Evolutionary conservation across 2,329 filamentous ascomycete genomes (phyloP), one percentile per base, ranked within the genome.

Genomic region (Lachnellula hyalina): DNA sequence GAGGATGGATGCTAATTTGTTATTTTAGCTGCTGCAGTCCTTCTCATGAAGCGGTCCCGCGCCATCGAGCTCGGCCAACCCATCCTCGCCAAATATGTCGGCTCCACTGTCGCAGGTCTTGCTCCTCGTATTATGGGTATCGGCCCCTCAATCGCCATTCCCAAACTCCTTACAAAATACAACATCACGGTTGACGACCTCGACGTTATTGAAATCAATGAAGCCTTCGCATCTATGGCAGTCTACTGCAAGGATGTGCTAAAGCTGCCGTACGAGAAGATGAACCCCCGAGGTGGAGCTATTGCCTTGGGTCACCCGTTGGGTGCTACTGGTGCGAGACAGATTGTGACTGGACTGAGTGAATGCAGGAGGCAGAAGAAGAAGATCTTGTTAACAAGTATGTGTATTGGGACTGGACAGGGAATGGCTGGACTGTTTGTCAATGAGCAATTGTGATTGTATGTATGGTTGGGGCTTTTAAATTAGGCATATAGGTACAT

Each of bases 101-200:
- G 90, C 65, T 89, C 92, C 54, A 96, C 92, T 11, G 86, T 96
- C 42, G 89, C 92, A 40, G 94, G 94, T 65, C 83, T 97, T 5
- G 84, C 94, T 0, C 94, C 94, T 5, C 83, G 94, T 61, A 91
- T 99, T 75, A 99, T 99, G 94, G 94, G 93, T 61, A 96, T 97
- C 63, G 89, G 89, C 53, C 89, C 89, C 36, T 84, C 84, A 44
- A 73, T 87, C 36, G 84, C 83, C 56, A 86, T 87, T 60, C 84
- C 84, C 60, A 99, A 99, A 82, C 84, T 99, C 32, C 82, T 99
- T 46, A 74, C 74, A 68, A 86, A 94, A 75, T 85, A 87, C 80
- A 84, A 87, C 73, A 74, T 99, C 58, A 82, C 80, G 23, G 77
- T 96, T 52, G 82, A 86, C 56, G 94, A 97, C 65, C 82, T 94